Evolutionary conservation across 768 basidiomycete species (phyloP), one percentile per base, ranked within the genome.

Genomic region (Suillus weaverae): DNA sequence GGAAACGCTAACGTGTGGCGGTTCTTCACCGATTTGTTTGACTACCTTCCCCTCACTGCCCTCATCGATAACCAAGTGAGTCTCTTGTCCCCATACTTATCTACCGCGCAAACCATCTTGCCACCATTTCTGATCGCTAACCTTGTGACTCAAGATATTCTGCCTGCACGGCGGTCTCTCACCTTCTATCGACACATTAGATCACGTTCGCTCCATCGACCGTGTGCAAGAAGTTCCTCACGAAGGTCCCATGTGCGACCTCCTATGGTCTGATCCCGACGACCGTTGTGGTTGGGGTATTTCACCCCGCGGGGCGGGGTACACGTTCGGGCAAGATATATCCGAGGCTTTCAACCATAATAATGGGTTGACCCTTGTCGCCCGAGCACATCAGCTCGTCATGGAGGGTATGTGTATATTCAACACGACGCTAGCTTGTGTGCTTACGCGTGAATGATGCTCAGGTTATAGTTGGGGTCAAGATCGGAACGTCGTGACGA

Each of bases 1-100:
- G 97, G 97, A 61, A 99, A 98, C 81, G 96, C 97, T 73, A 99
- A 98, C 74, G 97, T 99, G 39, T 99, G 97, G 97, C 90, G 97
- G 73, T 97, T 89, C 84, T 99, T 98, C 77, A 98, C 97, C 73
- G 97, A 99, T 85, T 81, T 98, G 61, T 99, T 99, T 76, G 97
- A 99, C 80, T 99, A 92, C 80, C 86, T 99, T 50, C 96, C 97
- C 64, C 86, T 99, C 69, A 98, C 96, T 56, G 97, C 97, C 56
- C 87, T 98, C 74, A 98, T 99, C 77, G 97, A 99, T 76, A 96
- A 97, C 77, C 97, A 99, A 88, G 97, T 98, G 74, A 69, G 97
- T 88, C 16, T 36, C 63, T 61, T 41, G 50, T 68, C 44, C 53
- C 11, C 11, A 20, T 54, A 33, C 32, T 4, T 5, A n/a, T 9